Conservation (phyloP, 2,329 filamentous ascomycete species). For the Annulohypoxylon truncatum region DNA sequence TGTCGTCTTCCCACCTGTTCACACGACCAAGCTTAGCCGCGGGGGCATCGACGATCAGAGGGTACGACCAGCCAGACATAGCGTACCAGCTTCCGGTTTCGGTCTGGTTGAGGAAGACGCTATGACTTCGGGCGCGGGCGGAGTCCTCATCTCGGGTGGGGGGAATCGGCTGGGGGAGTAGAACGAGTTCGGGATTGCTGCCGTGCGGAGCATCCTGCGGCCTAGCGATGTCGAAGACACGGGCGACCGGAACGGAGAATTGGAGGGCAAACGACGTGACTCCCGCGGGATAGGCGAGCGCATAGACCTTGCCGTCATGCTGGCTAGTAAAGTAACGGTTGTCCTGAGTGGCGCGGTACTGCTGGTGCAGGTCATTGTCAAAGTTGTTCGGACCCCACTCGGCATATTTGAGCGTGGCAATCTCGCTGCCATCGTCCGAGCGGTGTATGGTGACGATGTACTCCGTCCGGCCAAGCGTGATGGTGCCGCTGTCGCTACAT, state of each 20-base stretch:
- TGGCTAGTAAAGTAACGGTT: constrained; percentile 89
- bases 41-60: constrained; percentile 79
- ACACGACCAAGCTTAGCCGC: constrained; percentile 58
- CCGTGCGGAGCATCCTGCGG: constrained; percentile 72
- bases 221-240: constrained; percentile 88
- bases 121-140: constrained; percentile 66
- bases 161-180: constrained; percentile 86
- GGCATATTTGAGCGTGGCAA: constrained; percentile 91
- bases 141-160: constrained; percentile 63
- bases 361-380: constrained; percentile 85
- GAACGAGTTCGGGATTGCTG: constrained; percentile 79
- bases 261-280: constrained; percentile 74
- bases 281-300: constrained; percentile 75
- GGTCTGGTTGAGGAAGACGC: constrained; percentile 89
- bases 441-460: constrained; percentile 90
- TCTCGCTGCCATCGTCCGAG: constrained; percentile 74
- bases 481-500: constrained; percentile 81
- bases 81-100: constrained; percentile 93
- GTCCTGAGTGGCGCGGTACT: constrained; percentile 85
- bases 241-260: constrained; percentile 81
- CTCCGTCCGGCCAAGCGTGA: constrained; percentile 86
- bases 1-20: constrained; percentile 61
- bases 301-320: constrained; percentile 85
- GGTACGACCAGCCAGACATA: constrained; percentile 87
- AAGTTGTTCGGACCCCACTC: constrained; percentile 96